Evolutionary conservation across 1,139 yeast genomes (phyloP), one percentile per base, ranked within the genome.

Genomic region (Sugiyamaella novakii): DNA sequence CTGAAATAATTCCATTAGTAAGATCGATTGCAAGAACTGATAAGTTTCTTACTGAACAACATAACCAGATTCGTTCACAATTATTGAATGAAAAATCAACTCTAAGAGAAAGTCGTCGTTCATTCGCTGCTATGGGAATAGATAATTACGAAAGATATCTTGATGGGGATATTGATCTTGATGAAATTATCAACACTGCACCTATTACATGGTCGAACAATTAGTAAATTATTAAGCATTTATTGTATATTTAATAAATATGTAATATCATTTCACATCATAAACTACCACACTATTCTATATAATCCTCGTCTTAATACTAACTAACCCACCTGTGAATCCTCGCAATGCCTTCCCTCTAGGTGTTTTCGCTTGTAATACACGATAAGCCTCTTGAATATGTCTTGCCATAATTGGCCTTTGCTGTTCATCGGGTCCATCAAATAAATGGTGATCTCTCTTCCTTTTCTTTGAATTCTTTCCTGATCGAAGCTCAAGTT

Each of bases 361-460:
- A 57, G 78, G 78, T 47, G 78, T 78, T 1, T 79, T 73, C 2
- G 75, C 69, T 66, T 92, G 98, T 51, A 87, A 70, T 50, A 87
- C 73, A 59, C 97, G 75, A 87, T 95, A 92, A 0, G 98, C 98
- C 60, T 91, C 97, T 54, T 86, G 84, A 11, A 92, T 81, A 66
- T 92, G 98, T 53, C 81, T 80, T 0, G 95, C 89, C 65, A 81
- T 72, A 34, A 92, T 75, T 0, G 98, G 98, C 53, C 82, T 80
- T 17, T 86, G 87, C 50, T 85, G 82, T 62, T 87, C 91, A 61
- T 88, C 96, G 0, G 97, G 97, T 42, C 87, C 91, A 66, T 88
- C 96, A 65, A 92, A 92, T 47, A 92, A 71, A 59, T 85, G 82
- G 56, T 83, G 80, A 31, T 75, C 70, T 46, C 73, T 67, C 51